A percentile compares a stretch with the other conserved stretches of the same genome.
These are phyloP conservation scores for Aspergillus uvarum DNA, from an alignment of 2,329 filamentous ascomycete species.

Conservation along the genomic window DNA sequence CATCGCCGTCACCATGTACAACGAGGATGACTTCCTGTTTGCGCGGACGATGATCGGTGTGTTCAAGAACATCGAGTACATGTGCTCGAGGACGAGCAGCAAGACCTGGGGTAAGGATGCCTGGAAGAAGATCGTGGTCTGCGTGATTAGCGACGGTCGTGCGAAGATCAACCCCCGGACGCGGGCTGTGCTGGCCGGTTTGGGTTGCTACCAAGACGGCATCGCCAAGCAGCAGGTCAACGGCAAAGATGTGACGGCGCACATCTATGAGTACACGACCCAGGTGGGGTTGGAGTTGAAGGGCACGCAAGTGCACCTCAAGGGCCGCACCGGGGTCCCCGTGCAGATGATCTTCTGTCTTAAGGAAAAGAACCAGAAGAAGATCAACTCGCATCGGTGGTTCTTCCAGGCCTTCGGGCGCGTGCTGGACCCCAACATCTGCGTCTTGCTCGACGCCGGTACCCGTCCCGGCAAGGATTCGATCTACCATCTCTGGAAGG, in stretches of 20 bases:
- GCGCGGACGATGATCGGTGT: constrained; percentile 94
- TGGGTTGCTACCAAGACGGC: constrained; percentile 97
- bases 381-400: constrained; percentile 99
- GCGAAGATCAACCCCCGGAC: constrained; percentile 94
- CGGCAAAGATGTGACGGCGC: constrained; percentile 90
- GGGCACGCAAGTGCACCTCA: constrained; percentile 80
- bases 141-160: constrained; percentile 94
- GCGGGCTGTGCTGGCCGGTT: constrained; percentile 80
- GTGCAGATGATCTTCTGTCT: constrained; percentile 97
- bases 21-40: constrained; percentile 95
- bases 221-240: constrained; percentile 99
- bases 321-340: constrained; percentile 77
- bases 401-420: constrained; percentile 97
- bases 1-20: constrained; percentile 98
- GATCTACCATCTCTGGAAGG: constrained; percentile 98
- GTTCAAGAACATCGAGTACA: constrained; percentile 98
- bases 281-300: constrained; percentile 76
- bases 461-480: constrained; percentile 92
- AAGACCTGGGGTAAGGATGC: constrained; percentile 98
- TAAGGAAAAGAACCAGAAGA: constrained; percentile 99
- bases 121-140: constrained; percentile 99
- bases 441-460: constrained; percentile 91
- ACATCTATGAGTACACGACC: constrained; percentile 79
- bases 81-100: constrained; percentile 89
- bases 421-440: constrained; percentile 92